Conservation (phyloP, 768 basidiomycete species). For the Suillus weaverae region DNA sequence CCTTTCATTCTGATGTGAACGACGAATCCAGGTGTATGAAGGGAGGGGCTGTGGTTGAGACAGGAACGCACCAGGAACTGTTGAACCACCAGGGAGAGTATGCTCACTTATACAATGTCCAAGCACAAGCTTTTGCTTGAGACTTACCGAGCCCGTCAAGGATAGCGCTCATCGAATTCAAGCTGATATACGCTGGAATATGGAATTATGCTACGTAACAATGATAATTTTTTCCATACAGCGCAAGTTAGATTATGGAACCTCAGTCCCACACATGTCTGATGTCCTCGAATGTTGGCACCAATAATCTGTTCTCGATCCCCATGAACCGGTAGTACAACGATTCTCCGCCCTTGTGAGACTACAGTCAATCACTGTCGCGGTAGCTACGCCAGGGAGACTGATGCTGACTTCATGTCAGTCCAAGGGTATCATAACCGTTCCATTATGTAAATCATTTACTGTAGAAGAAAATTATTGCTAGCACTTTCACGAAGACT, state of each 20-base stretch:
- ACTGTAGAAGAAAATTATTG: neutral
- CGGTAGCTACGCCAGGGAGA: neutral
- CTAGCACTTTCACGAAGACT: neutral
- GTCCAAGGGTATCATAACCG: neutral
- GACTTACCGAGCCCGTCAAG: neutral
- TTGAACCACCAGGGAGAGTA: constrained; percentile 33
- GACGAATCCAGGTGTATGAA: constrained; percentile 32
- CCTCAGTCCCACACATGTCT: neutral
- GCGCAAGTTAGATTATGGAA: neutral
- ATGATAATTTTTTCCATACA: neutral
- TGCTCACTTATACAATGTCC: constrained; percentile 32
- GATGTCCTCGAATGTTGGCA: neutral
- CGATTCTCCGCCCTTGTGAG: neutral
- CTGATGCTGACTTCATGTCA: neutral
- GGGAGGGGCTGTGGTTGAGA: constrained; percentile 32
- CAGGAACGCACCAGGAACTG: constrained; percentile 34
- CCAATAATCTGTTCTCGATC: neutral
- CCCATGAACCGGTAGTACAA: neutral
- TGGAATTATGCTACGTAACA: neutral
- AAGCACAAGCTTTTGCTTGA: constrained; percentile 30
- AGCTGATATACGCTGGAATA: neutral
- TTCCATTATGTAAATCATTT: neutral
- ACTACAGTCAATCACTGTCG: neutral
- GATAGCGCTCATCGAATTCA: neutral
- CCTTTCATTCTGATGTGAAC: neutral